phyloP scores from a whole-genome alignment of 176 grass and related monocot genomes.

The Eragrostis curvula region DNA sequence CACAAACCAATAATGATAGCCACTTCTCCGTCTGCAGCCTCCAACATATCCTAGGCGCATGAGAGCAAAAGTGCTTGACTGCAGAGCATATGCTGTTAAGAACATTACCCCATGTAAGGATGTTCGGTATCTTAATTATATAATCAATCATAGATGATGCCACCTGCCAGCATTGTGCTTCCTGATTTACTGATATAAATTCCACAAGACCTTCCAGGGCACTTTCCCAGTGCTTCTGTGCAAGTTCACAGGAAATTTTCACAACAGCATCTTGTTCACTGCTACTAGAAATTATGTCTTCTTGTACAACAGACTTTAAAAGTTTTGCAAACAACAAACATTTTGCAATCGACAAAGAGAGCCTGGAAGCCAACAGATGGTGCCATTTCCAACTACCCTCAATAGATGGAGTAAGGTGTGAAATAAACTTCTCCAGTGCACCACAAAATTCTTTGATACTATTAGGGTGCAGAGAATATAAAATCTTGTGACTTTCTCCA shows the following conservation, averaged over 20 bases:
- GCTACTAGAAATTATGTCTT: slow-evolving; percentile 28
- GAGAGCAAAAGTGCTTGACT: slow-evolving; percentile 65
- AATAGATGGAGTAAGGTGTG: slow-evolving; percentile 50
- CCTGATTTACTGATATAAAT: slow-evolving; percentile 67
- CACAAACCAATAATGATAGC: slow-evolving; percentile 63
- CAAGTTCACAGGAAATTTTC: slow-evolving; percentile 38
- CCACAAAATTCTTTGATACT: slow-evolving; percentile 57
- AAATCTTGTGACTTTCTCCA: slow-evolving; percentile 21
- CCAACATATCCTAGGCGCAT: slow-evolving; percentile 93
- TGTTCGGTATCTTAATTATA: slow-evolving; percentile 60
- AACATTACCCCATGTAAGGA: slow-evolving; percentile 57
- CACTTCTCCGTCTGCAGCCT: slow-evolving; percentile 91
- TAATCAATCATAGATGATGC: slow-evolving; percentile 79
- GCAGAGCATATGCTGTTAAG: slow-evolving; percentile 55
- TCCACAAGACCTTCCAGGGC: slow-evolving; percentile 67
- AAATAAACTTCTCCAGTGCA: slow-evolving; percentile 60
- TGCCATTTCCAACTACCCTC: slow-evolving; percentile 71
- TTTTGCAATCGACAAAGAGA: slow-evolving; percentile 51
- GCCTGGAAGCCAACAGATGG: slow-evolving; percentile 51
- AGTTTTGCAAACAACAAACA: slow-evolving; percentile 65
- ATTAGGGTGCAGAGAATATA: slow-evolving; percentile 37
- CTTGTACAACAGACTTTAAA: slow-evolving; percentile 49
- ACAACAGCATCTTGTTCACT: slow-evolving; percentile 29
- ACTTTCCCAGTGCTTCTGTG: slow-evolving; percentile 65
- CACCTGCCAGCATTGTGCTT: slow-evolving; percentile 87